phyloP scores from a whole-genome alignment of 306 rosid genomes.

The Delonix regia region DNA sequence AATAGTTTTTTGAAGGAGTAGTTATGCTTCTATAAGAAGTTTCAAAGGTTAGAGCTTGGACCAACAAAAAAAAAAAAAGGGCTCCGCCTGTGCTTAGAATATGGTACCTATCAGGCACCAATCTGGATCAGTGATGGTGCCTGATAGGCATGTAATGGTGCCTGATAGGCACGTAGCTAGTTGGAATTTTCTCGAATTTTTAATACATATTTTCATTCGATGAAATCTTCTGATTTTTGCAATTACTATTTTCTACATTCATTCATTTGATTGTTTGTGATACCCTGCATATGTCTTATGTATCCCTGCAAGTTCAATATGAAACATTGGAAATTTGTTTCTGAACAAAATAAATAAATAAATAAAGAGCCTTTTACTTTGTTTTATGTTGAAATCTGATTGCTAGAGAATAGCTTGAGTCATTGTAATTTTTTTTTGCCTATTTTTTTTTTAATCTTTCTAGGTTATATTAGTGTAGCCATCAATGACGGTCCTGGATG shows the following conservation, averaged over 20 bases:
- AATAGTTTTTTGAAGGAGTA: background rate
- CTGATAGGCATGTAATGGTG: background rate
- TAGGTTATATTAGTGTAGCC: slow-evolving; percentile 62
- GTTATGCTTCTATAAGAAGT: background rate
- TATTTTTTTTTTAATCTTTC: background rate
- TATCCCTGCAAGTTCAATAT: background rate
- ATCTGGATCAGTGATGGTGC: background rate
- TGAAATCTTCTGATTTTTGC: background rate
- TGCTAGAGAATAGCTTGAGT: background rate
- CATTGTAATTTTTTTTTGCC: background rate
- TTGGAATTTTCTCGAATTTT: background rate
- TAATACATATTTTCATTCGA: background rate
- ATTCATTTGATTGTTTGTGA: background rate
- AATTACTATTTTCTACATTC: background rate
- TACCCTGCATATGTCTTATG: background rate
- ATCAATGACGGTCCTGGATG: slow-evolving; percentile 78
- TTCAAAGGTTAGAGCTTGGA: background rate
- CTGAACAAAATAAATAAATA: background rate
- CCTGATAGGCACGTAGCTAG: background rate
- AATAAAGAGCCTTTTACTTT: background rate
- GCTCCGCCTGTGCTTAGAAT: background rate
- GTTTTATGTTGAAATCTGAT: background rate
- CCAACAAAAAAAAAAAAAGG: background rate
- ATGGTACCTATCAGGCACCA: background rate
- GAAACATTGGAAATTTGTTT: background rate